A percentile compares a stretch with the other conserved stretches of the same genome.
Evolutionary conservation across 2,329 filamentous ascomycete species (phyloP).

Genomic region (Triangularia verruculosa): DNA sequence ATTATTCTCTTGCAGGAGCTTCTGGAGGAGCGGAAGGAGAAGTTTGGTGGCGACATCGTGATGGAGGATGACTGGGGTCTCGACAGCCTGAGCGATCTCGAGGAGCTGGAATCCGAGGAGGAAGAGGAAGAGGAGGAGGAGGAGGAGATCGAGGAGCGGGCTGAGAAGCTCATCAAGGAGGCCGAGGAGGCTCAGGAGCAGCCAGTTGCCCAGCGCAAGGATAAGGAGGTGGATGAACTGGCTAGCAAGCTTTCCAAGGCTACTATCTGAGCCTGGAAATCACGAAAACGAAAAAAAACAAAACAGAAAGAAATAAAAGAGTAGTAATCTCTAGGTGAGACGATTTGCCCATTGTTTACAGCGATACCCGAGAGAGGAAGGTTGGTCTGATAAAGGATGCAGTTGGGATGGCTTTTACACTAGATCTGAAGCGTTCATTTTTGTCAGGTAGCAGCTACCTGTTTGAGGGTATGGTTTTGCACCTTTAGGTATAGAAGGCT

Average conservation of each 20-base stretch:
- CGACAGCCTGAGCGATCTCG: conserved; percentile 82
- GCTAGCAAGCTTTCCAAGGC: conserved; percentile 75
- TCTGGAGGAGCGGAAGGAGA: conserved; percentile 75
- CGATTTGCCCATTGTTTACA: not conserved
- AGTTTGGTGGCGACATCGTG: conserved; percentile 60
- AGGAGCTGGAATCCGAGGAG: conserved; percentile 65
- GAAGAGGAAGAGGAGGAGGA: conserved; percentile 66
- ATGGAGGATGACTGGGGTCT: conserved; percentile 81
- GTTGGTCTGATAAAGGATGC: not conserved
- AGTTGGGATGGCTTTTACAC: not conserved
- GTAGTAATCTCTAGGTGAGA: not conserved
- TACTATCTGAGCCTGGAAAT: conserved; percentile 39
- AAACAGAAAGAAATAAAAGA: not conserved
- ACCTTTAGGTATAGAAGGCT: not conserved
- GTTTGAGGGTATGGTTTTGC: not conserved
- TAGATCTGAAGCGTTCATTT: not conserved
- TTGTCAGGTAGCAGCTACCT: not conserved
- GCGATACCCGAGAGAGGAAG: not conserved
- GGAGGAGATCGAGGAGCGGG: conserved; percentile 58
- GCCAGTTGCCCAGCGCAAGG: conserved; percentile 66
- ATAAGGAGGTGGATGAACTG: conserved; percentile 78
- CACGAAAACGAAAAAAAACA: not conserved
- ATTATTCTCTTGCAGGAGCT: conserved; percentile 67
- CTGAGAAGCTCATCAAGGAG: conserved; percentile 66
- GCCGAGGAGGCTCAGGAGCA: conserved; percentile 71